Base-by-base conservation (phyloP, 1,284 basidiomycete species). In the Ustilago curta region DNA sequence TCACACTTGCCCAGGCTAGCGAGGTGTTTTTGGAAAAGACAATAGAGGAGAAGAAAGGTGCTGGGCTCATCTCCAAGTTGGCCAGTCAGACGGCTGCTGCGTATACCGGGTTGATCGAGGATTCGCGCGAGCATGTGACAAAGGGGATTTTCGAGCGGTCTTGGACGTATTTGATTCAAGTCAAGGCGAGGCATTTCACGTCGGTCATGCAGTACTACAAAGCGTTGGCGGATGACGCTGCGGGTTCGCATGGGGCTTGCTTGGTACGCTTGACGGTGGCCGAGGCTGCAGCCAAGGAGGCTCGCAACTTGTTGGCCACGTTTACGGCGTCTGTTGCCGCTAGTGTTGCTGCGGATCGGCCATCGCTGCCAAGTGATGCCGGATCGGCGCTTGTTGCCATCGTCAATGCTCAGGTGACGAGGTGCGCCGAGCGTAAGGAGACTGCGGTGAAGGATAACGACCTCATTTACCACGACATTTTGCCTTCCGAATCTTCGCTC, bases 21-120 rank as follows among this genome's bases (percentile, higher is more conserved):
- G 97, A 99, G 84, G 92, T 99, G 29, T 97, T 98, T 84, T 91
- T 94, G 80, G 97, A 98, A 87, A 97, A 97, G 85, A 93, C 94
- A 81, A 81, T 85, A 19, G 81, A 84, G 11, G 90, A 91, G 31
- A 70, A 62, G 29, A 83, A 79, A 59, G 72, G 72, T 0, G 89
- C 89, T 49, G 89, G 90, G 0, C 88, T 99, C 27, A 89, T 97
- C 6, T 87, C 92, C 42, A 94, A 96, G 87, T 90, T 98, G 52
- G 95, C 91, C 2, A 89, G 92, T 43, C 93, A 97, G 82, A 89
- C 92, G 0, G 92, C 93, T 0, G 88, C 86, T 16, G 90, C 94
- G 88, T 99, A 98, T 82, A 89, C 88, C 0, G 87, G 89, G 0
- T 87, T 97, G 6, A 88, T 88, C 3, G 95, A 98, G 70, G 94